Conservation (phyloP, 805 yeast species). For the Blastobotrys muscicola region DNA sequence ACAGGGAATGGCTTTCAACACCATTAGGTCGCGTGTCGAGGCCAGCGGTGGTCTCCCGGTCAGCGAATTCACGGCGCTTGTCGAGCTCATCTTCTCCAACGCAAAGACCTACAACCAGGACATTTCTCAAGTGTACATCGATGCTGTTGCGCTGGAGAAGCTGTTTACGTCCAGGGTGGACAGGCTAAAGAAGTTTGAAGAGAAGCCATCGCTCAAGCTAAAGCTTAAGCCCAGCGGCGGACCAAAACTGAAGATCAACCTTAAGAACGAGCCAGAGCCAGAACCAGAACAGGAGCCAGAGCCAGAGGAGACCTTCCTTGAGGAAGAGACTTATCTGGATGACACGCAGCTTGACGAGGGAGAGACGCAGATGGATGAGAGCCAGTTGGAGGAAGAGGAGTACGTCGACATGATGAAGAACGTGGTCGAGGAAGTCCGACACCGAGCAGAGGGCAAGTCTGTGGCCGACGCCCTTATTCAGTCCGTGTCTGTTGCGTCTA, state of each 20-base stretch:
- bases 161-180: slow-evolving; percentile 31
- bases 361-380: neutral
- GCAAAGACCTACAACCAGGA: slow-evolving; percentile 74
- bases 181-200: slow-evolving; percentile 6
- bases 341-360: too few species aligned
- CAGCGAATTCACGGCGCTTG: slow-evolving; percentile 48
- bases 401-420: neutral
- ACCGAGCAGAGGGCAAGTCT: slow-evolving; percentile 14
- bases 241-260: neutral
- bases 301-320: neutral
- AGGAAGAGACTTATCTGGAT: too few species aligned
- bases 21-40: slow-evolving; percentile 45
- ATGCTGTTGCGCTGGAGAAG: slow-evolving; percentile 52
- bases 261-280: slow-evolving; percentile 1
- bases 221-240: slow-evolving; percentile 2
- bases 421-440: slow-evolving; percentile 13
- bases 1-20: slow-evolving; percentile 63
- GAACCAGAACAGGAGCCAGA: neutral
- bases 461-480: slow-evolving; percentile 22
- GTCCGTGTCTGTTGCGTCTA: slow-evolving; percentile 26
- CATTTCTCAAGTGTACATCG: slow-evolving; percentile 59
- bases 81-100: slow-evolving; percentile 60
- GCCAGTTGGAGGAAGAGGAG: too few species aligned
- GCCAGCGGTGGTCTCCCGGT: slow-evolving; percentile 45
- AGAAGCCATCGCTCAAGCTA: slow-evolving; percentile 2